Conservation (phyloP, 352 stramenopile genomes). For the Blastocystis sp. region DNA sequence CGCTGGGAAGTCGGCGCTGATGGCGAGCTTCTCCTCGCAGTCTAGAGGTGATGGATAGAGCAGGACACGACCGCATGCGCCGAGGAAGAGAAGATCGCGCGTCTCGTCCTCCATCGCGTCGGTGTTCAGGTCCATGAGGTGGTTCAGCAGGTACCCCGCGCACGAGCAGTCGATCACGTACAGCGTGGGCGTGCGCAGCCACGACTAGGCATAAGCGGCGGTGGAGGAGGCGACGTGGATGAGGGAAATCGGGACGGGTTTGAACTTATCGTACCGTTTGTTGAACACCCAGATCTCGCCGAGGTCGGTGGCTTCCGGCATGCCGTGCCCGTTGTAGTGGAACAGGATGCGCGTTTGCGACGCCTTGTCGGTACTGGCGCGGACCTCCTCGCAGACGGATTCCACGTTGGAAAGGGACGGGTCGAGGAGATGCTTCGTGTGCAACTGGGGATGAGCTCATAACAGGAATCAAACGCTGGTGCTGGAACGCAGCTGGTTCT, state of each 20-base stretch:
- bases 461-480: neutral
- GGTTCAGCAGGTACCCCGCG: constrained; percentile 88
- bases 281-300: constrained; percentile 99
- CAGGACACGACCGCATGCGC: constrained; percentile 34
- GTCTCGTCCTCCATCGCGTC: constrained; percentile 70
- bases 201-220: constrained; percentile 75
- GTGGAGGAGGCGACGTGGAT: constrained; percentile 73
- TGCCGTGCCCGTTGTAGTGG: constrained; percentile 99
- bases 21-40: constrained; percentile 88
- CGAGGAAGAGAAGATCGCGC: constrained; percentile 38
- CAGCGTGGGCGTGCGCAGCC: constrained; percentile 87
- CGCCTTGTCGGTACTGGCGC: constrained; percentile 17
- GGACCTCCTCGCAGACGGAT: constrained; percentile 32
- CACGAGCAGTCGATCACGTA: constrained; percentile 96
- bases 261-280: constrained; percentile 98
- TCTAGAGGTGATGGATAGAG: constrained; percentile 69
- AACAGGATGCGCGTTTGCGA: constrained; percentile 86
- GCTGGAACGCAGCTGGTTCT: constrained; percentile 33
- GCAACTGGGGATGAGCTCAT: constrained; percentile 18
- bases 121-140: constrained; percentile 77
- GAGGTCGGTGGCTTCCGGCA: constrained; percentile 90
- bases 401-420: constrained; percentile 51
- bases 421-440: constrained; percentile 48
- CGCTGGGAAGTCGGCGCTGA: constrained; percentile 90
- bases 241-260: constrained; percentile 91